Evolutionary conservation across 2,329 filamentous ascomycete species (phyloP).

Genomic region (Fonsecaea pedrosoi): DNA sequence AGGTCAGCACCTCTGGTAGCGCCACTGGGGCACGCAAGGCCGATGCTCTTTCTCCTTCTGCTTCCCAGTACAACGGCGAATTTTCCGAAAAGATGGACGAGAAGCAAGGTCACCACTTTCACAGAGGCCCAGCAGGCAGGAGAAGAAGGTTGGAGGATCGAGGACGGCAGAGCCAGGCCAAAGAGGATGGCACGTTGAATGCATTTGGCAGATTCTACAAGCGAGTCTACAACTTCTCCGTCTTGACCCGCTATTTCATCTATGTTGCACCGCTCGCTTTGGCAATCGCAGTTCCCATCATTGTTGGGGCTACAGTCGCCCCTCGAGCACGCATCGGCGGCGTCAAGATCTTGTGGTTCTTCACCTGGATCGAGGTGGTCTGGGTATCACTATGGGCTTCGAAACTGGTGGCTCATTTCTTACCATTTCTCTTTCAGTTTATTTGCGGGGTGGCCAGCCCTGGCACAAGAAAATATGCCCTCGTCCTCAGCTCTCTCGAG

Average conservation of each 20-base stretch:
- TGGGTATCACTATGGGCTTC: conserved; percentile 69
- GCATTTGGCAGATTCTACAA: conserved; percentile 66
- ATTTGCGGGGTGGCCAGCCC: conserved; percentile 69
- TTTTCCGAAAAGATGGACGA: conserved; percentile 40
- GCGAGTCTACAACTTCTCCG: conserved; percentile 67
- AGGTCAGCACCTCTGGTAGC: conserved; percentile 56
- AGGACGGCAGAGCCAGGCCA: conserved; percentile 44
- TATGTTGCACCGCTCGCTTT: conserved; percentile 66
- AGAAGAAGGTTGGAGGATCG: conserved; percentile 48
- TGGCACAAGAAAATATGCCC: conserved; percentile 68
- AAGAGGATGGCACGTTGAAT: conserved; percentile 63
- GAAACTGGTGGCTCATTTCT: conserved; percentile 65
- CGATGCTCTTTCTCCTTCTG: conserved; percentile 46
- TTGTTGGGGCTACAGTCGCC: conserved; percentile 63
- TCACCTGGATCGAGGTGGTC: conserved; percentile 69
- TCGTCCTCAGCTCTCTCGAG: conserved; percentile 64
- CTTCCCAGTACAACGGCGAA: conserved; percentile 41
- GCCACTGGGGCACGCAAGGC: conserved; percentile 54
- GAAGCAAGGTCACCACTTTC: conserved; percentile 35
- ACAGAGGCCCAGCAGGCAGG: conserved; percentile 39
- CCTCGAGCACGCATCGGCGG: conserved; percentile 59
- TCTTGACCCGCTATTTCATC: conserved; percentile 68
- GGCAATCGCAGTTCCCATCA: conserved; percentile 67
- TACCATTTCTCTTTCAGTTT: conserved; percentile 67
- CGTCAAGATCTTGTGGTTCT: conserved; percentile 66